Evolutionary conservation across 495 filamentous ascomycete species (phyloP), one percentile per base, ranked within the genome.

Genomic region (Penicillium argentinense): DNA sequence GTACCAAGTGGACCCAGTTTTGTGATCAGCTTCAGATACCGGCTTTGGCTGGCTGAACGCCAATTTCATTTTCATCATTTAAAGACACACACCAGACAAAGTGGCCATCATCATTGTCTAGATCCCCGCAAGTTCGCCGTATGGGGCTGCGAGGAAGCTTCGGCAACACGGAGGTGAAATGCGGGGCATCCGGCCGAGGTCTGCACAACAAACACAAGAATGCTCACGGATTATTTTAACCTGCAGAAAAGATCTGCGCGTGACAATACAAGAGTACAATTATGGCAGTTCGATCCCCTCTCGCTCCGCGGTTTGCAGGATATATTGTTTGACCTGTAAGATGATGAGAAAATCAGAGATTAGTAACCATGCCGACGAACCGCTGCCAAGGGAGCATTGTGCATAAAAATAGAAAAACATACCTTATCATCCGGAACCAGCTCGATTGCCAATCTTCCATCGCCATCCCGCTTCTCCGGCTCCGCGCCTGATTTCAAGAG

Each of bases 401-500:
- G 25, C 12, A 7, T 36, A 27, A 51, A 39, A 42, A 18, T 34
- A 36, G 16, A 3, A 24, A 26, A 21, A 62, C 70, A 23, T 49
- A 87, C 86, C 71, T 86, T 87, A 12, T 63, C 76, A 74, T 96
- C 91, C 4, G 93, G 93, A 8, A 88, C 90, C 26, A 95, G 63
- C 53, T 95, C 85, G 54, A 97, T 77, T 9, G 93, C 82, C 43
- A 89, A 56, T 45, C 64, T 69, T 14, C 86, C 93, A 55, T 91
- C 85, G 3, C 48, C 53, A 63, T 95, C 87, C 66, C 80, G 81
- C 68, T 87, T 91, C 47, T 89, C 87, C 4, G 78, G 78, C 62
- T 91, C 90, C 0, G 91, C 91, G 0, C 93, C 92, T 1, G 84
- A 84, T 60, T 87, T 95, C 21, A 98, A 66, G 39, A 98, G 63